Evolutionary conservation across 2,329 filamentous ascomycete genomes (phyloP).

Genomic region (Cladophialophora chaetospira): DNA sequence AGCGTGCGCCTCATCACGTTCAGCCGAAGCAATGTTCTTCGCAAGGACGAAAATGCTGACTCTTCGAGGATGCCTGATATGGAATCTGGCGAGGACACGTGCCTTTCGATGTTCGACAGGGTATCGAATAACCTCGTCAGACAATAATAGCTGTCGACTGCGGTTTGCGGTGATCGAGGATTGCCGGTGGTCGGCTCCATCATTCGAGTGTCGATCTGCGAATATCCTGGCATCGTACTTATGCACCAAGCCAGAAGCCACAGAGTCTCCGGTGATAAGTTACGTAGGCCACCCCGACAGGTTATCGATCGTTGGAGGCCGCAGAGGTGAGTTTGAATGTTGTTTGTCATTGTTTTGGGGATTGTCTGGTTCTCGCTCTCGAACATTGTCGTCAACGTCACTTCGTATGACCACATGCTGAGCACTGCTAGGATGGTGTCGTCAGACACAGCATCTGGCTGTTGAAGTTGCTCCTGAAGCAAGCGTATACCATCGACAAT

Average conservation of each 20-base stretch:
- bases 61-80: conserved; percentile 11
- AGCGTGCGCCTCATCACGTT: neutral
- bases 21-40: conserved; percentile 6
- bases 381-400: conserved; percentile 5
- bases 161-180: neutral
- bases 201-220: conserved; percentile 13
- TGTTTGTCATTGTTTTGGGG: neutral
- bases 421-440: conserved; percentile 14
- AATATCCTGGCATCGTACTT: conserved; percentile 19
- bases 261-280: conserved; percentile 10
- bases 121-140: conserved; percentile 12
- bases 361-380: neutral
- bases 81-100: neutral
- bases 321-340: conserved; percentile 16
- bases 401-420: conserved; percentile 17
- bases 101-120: conserved; percentile 10
- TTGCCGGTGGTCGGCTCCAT: neutral
- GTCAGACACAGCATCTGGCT: conserved; percentile 3
- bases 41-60: conserved; percentile 7
- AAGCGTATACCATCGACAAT: conserved; percentile 11
- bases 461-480: conserved; percentile 16
- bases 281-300: conserved; percentile 7
- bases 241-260: conserved; percentile 20
- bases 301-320: conserved; percentile 14
- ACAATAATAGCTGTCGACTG: neutral